Conservation (phyloP, 2,329 filamentous ascomycete species). For the Venturia aucupariae region DNA sequence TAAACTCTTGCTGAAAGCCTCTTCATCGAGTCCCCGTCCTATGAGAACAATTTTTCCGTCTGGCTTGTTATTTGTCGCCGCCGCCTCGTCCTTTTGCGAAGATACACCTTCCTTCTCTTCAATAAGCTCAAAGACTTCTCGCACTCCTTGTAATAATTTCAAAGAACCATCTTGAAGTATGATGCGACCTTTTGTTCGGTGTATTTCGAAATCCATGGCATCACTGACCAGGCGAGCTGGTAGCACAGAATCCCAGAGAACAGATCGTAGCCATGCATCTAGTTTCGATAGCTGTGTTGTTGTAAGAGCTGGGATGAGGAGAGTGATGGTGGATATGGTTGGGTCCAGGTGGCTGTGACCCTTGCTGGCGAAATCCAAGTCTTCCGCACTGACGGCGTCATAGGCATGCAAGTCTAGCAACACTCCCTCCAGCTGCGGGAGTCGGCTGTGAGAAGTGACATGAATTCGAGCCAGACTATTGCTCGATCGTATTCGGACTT, state of each 20-base stretch:
- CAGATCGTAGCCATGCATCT: conserved; percentile 71
- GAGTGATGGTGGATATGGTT: conserved; percentile 72
- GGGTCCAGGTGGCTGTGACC: conserved; percentile 89
- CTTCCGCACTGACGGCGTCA: conserved; percentile 59
- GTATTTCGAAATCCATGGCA: conserved; percentile 58
- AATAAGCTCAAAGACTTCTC: conserved; percentile 87
- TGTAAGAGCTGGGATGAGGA: conserved; percentile 55
- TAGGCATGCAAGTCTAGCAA: conserved; percentile 89
- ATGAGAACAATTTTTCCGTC: conserved; percentile 16
- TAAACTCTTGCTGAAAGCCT: conserved; percentile 10
- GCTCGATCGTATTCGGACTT: conserved; percentile 67
- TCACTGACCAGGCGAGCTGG: conserved; percentile 28
- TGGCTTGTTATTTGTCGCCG: background rate
- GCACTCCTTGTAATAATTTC: conserved; percentile 81
- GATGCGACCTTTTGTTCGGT: conserved; percentile 77
- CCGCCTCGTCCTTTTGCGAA: background rate
- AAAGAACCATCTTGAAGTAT: conserved; percentile 53
- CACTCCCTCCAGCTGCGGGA: conserved; percentile 76
- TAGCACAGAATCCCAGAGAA: conserved; percentile 72
- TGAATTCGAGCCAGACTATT: conserved; percentile 83
- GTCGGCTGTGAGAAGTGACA: conserved; percentile 67
- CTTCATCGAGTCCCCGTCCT: conserved; percentile 15
- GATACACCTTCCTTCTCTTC: conserved; percentile 38
- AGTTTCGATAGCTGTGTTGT: conserved; percentile 51
- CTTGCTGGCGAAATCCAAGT: conserved; percentile 59